Conservation (phyloP, 495 filamentous ascomycete species). For the Aspergillus bridgeri region DNA sequence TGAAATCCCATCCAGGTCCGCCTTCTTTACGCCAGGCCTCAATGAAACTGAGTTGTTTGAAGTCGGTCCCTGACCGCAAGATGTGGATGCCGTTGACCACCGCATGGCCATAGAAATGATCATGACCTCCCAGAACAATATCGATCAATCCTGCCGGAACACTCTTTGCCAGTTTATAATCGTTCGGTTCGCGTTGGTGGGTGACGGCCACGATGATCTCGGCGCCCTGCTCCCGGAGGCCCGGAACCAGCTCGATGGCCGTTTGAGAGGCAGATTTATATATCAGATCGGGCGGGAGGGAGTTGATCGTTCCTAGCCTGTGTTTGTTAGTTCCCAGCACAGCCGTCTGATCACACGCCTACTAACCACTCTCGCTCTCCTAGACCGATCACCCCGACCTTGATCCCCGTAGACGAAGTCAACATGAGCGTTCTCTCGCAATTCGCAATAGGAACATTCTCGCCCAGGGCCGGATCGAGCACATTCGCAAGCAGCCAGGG, state of each 20-base stretch:
- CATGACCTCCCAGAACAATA: conserved; percentile 83
- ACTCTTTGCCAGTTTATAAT: conserved; percentile 72
- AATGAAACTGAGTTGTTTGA: conserved; percentile 86
- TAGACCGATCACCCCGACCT: conserved; percentile 79
- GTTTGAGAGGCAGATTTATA: conserved; percentile 73
- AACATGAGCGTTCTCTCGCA: conserved; percentile 68
- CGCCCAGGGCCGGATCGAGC: conserved; percentile 71
- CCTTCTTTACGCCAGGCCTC: conserved; percentile 59
- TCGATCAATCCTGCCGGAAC: conserved; percentile 67
- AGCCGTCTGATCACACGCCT: neutral
- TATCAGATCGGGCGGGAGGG: conserved; percentile 72
- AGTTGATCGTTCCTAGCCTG: conserved; percentile 85
- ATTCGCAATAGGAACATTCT: conserved; percentile 63
- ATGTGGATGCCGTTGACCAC: conserved; percentile 75
- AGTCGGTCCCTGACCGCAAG: conserved; percentile 80
- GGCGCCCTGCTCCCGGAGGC: conserved; percentile 69
- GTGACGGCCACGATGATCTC: conserved; percentile 79
- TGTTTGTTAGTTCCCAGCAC: neutral
- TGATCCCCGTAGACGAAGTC: conserved; percentile 75
- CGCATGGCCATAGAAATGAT: conserved; percentile 80
- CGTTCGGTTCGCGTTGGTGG: conserved; percentile 83
- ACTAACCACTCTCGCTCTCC: conserved; percentile 67
- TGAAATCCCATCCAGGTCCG: conserved; percentile 64
- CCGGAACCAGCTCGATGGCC: conserved; percentile 65
- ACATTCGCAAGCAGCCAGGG: conserved; percentile 90